Evolutionary conservation across 1,284 basidiomycete genomes (phyloP).

Genomic region (Cystobasidium sp.): DNA sequence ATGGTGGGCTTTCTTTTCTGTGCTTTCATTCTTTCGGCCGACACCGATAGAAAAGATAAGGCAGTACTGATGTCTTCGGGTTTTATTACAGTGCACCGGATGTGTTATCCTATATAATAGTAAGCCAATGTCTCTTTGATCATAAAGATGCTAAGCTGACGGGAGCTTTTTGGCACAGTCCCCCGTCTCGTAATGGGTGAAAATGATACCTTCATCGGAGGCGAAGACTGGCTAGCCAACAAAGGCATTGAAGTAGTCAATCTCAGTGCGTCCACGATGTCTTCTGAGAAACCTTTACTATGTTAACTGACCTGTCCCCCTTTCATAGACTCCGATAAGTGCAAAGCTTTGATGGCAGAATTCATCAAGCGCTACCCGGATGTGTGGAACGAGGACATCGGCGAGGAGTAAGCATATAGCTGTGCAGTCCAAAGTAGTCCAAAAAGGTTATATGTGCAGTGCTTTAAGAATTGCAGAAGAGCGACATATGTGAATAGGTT

Average conservation of each 20-base stretch:
- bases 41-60: neutral
- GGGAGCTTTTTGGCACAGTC: conserved; percentile 30
- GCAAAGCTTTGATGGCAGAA: conserved; percentile 52
- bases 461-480: too few relatives aligned
- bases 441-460: neutral
- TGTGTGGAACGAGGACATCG: conserved; percentile 50
- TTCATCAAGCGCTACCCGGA: conserved; percentile 52
- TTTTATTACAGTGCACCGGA: conserved; percentile 45
- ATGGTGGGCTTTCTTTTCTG: neutral
- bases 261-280: conserved; percentile 38
- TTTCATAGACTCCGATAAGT: conserved; percentile 42
- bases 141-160: neutral
- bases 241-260: conserved; percentile 53
- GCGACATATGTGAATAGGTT: too few relatives aligned
- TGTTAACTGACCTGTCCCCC: neutral
- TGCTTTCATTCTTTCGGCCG: neutral
- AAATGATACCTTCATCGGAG: conserved; percentile 53
- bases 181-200: conserved; percentile 53
- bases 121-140: neutral
- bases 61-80: neutral
- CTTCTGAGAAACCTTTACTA: neutral
- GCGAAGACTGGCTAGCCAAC: conserved; percentile 48
- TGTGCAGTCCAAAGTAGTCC: neutral
- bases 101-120: conserved; percentile 44
- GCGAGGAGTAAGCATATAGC: conserved; percentile 8